Base-by-base conservation (phyloP, 768 basidiomycete species). In the Thelephora ganbajun region DNA sequence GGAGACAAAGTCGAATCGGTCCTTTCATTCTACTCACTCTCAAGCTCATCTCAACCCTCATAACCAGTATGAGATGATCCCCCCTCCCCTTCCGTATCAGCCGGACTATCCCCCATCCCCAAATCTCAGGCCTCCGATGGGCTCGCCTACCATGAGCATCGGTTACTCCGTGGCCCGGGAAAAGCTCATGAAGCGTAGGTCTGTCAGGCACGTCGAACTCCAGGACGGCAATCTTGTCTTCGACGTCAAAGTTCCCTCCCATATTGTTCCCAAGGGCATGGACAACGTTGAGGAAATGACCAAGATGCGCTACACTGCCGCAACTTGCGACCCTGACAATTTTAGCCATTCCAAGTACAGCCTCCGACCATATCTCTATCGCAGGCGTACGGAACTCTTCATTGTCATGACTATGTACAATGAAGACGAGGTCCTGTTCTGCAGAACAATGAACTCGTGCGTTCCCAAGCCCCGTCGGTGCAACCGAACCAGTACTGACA, bases 371-470 rank as follows among this genome's bases (percentile, higher is more conserved):
- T 91, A 80, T 62, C 71, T 91, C 1, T 75, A 77, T 56, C 77
- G 78, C 48, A 81, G 91, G 47, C 72, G 80, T 46, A 94, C 91
- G 7, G 92, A 94, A 64, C 72, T 96, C 12, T 92, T 94, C 66
- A 88, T 96, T 55, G 90, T 93, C 36, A 87, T 94, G 79, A 94
- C 91, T 39, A 93, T 94, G 89, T 88, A 88, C 62, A 93, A 93
- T 61, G 91, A 96, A 66, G 87, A 88, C 58, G 84, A 88, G 58
- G 68, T 80, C 7, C 68, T 87, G 22, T 89, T 88, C 60, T 69
- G 69, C 58, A 75, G 71, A 58, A 91, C 87, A 11, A 88, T 91
- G 83, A 88, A 89, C 55, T 77, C 84, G 80, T 83, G 57, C 57
- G 81, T 70, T 37, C 5, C 26, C 35, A 4, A n/a, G n/a, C n/a